A percentile compares a stretch with the other conserved stretches of the same genome.
These are phyloP conservation scores for Neoarthrinium moseri DNA, from an alignment of 2,329 filamentous ascomycete species.

Conservation along the genomic window DNA sequence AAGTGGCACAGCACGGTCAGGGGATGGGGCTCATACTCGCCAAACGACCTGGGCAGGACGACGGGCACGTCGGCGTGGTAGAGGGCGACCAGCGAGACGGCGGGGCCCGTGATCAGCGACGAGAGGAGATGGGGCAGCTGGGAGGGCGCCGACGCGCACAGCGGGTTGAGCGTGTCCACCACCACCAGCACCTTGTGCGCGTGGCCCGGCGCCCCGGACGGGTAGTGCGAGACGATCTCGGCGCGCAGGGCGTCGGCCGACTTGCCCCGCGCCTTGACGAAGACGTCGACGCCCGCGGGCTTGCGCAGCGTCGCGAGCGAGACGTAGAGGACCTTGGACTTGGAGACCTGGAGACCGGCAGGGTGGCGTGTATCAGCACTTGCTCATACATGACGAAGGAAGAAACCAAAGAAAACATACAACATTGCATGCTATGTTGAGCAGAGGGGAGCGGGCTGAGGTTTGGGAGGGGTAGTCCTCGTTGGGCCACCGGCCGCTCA, in stretches of 20 bases:
- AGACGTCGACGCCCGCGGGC: slow-evolving; percentile 63
- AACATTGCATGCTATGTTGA: too few species aligned
- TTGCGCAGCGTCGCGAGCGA: slow-evolving; percentile 73
- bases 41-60: slow-evolving; percentile 37
- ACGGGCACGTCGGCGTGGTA: slow-evolving; percentile 82
- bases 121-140: slow-evolving; percentile 69
- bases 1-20: slow-evolving; percentile 76
- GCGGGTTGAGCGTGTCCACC: slow-evolving; percentile 74
- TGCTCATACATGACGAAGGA: slow-evolving; percentile 4
- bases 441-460: too few species aligned
- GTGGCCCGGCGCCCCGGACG: slow-evolving; percentile 34
- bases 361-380: slow-evolving; percentile 2
- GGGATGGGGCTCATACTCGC: slow-evolving; percentile 65
- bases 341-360: slow-evolving; percentile 57
- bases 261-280: slow-evolving; percentile 65
- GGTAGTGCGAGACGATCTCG: slow-evolving; percentile 57
- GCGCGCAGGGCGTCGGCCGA: slow-evolving; percentile 53
- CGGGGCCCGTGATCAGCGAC: slow-evolving; percentile 62
- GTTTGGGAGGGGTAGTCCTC: too few species aligned
- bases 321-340: slow-evolving; percentile 71
- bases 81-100: slow-evolving; percentile 70
- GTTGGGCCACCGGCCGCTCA: too few species aligned
- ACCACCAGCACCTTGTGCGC: slow-evolving; percentile 65
- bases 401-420: background rate
- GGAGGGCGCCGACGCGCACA: slow-evolving; percentile 53